Percentiles rank a stretch among this genome's conserved stretches.
These are phyloP conservation scores for Parmelia sp. DNA, from an alignment of 495 filamentous ascomycete species.

Conservation along the genomic window DNA sequence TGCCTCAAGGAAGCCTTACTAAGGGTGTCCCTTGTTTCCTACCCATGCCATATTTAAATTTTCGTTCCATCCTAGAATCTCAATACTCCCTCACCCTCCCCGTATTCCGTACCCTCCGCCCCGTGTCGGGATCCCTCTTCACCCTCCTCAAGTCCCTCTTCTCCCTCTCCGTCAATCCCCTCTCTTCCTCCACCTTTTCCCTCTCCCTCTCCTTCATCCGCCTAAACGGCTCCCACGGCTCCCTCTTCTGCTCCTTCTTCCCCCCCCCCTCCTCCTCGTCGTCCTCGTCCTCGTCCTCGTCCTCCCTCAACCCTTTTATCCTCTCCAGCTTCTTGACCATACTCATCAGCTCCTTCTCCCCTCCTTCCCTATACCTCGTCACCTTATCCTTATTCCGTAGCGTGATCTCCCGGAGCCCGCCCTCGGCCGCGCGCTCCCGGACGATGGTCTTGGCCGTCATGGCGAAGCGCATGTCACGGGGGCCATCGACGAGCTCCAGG, in stretches of 20 bases:
- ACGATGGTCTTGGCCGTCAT: constrained; percentile 79
- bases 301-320: constrained; percentile 17
- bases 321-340: constrained; percentile 60
- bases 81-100: neutral
- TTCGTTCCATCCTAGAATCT: neutral
- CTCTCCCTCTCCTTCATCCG: constrained; percentile 6
- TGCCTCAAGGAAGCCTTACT: neutral
- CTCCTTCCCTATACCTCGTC: constrained; percentile 65
- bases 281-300: constrained; percentile 9
- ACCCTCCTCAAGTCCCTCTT: constrained; percentile 2
- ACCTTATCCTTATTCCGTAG: constrained; percentile 74
- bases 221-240: neutral
- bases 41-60: no score
- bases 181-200: constrained; percentile 1
- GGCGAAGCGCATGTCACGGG: constrained; percentile 89
- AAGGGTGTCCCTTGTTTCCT: no score
- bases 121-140: constrained; percentile 1
- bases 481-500: constrained; percentile 93
- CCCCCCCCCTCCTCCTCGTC: neutral
- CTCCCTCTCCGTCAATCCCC: constrained; percentile 9
- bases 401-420: constrained; percentile 62
- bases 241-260: neutral
- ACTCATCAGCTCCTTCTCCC: constrained; percentile 58
- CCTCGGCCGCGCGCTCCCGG: constrained; percentile 44
- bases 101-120: neutral